Evolutionary conservation across 139 green algal genomes (phyloP), one percentile per base, ranked within the genome.

Genomic region (Chlorella ohadii): DNA sequence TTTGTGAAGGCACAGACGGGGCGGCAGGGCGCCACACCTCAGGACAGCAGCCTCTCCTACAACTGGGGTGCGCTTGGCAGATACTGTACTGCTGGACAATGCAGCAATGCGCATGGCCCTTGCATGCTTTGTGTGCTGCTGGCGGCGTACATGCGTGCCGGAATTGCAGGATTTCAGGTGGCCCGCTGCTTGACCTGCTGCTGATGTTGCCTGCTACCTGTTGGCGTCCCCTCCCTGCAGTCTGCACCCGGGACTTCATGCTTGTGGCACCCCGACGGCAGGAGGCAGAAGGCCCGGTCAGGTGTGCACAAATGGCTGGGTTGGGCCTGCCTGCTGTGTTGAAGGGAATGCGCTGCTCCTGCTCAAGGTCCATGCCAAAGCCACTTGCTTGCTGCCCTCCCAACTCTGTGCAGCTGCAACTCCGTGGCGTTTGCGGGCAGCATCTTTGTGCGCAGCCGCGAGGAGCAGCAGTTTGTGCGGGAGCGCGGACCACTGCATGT

Each of bases 371-470:
- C 64, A 17, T 38, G 28, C 64, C 64, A n/a, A n/a, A n/a, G n/a
- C n/a, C n/a, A n/a, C n/a, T n/a, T 2, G 3, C 64, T 25, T 39
- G 64, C n/a, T 38, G 28, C 38, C 38, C 38, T 1, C 1, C 38
- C 67, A 1, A 7, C 68, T 19, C 22, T 12, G 1, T 27, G 70
- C 70, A 84, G 89, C 33, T 83, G 93, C 72, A 97, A 97, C 87
- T 78, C 90, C 3, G 70, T 98, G n/a, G 94, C 88, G 0, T 97
- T 93, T 88, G 94, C 94, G 17, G 94, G 94, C 76, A 94, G 91
- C 34, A 87, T 98, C n/a, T 88, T 98, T 38, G 79, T 98, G 34
- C 59, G 81, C 15, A 87, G 72, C 1, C 33, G 84, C 23, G 92
- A 94, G 56, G 91, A 94, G 72, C 79, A 94, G 76, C 79, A 85